Percentiles rank a stretch among this genome's conserved stretches.
phyloP scores from a whole-genome alignment of 352 stramenopile genomes.

The Pythium utonaiense region DNA sequence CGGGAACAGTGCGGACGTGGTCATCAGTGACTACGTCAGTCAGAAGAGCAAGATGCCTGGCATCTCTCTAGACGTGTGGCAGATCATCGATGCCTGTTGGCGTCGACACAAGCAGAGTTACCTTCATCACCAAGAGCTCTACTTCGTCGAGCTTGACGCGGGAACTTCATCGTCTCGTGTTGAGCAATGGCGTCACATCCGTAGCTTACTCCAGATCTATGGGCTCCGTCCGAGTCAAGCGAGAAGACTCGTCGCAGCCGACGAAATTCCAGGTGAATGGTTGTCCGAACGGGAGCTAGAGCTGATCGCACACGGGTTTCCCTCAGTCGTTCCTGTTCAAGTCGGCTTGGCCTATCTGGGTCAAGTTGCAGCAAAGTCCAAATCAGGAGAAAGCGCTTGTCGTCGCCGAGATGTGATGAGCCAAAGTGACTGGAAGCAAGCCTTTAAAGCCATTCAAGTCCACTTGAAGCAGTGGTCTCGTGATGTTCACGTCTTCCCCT shows the following conservation, averaged over 20 bases:
- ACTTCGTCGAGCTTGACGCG: conserved; percentile 34
- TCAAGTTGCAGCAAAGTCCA: conserved; percentile 1
- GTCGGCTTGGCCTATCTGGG: conserved; percentile 14
- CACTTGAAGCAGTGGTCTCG: conserved; percentile 55
- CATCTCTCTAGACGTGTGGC: conserved; percentile 56
- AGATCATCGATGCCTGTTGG: conserved; percentile 57
- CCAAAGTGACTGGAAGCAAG: conserved; percentile 60
- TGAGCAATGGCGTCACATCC: conserved; percentile 35
- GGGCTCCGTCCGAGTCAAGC: conserved; percentile 44
- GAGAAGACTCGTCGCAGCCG: conserved; percentile 21
- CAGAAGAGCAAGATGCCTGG: conserved; percentile 34
- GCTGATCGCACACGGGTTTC: neutral
- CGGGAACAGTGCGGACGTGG: conserved; percentile 28
- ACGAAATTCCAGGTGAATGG: neutral
- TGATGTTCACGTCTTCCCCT: conserved; percentile 56
- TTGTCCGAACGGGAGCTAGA: neutral
- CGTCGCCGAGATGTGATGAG: conserved; percentile 38
- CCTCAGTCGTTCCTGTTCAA: conserved; percentile 4
- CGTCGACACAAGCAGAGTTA: conserved; percentile 55
- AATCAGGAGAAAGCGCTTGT: neutral
- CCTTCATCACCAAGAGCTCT: conserved; percentile 61
- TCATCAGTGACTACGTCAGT: conserved; percentile 31
- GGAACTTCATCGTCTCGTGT: neutral
- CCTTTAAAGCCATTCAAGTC: conserved; percentile 57
- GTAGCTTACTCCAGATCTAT: conserved; percentile 46